These are phyloP conservation scores for Scleromitrula shiraiana DNA, from an alignment of 2,329 filamentous ascomycete genomes.

Conservation along the genomic window DNA sequence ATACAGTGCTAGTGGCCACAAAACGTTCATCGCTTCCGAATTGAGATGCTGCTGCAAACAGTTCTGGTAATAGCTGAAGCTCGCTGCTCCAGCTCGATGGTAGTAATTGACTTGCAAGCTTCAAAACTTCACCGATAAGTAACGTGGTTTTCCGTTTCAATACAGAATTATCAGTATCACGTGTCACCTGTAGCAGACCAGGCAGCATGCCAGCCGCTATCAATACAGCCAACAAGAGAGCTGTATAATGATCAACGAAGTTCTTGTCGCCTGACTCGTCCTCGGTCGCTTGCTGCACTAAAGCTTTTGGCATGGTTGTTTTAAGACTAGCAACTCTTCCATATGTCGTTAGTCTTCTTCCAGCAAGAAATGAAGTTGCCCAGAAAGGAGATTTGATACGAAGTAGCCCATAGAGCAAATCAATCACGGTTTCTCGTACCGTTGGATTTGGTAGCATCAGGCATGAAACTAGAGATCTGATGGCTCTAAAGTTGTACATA, in stretches of 20 bases:
- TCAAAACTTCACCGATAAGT: constrained; percentile 83
- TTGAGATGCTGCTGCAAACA: constrained; percentile 69
- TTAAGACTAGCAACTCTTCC: constrained; percentile 86
- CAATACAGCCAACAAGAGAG: constrained; percentile 76
- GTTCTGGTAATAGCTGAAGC: constrained; percentile 78
- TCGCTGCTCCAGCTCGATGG: constrained; percentile 75
- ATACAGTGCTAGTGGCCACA: constrained; percentile 81
- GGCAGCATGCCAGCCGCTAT: constrained; percentile 70
- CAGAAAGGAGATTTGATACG: constrained; percentile 90
- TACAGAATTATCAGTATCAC: constrained; percentile 57
- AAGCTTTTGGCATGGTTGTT: constrained; percentile 41
- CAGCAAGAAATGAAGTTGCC: constrained; percentile 92
- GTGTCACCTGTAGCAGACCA: constrained; percentile 54
- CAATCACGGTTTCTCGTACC: constrained; percentile 70
- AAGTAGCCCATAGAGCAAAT: constrained; percentile 71
- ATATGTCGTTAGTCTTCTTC: constrained; percentile 87
- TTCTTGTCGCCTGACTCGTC: constrained; percentile 70
- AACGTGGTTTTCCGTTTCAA: constrained; percentile 85
- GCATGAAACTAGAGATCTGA: constrained; percentile 68
- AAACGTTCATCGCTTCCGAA: constrained; percentile 67
- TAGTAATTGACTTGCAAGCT: constrained; percentile 77
- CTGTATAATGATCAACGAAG: constrained; percentile 89
- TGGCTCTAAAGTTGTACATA: constrained; percentile 78
- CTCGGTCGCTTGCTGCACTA: constrained; percentile 41
- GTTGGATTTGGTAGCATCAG: constrained; percentile 48